These are phyloP conservation scores for Lichtheimia corymbifera DNA, from an alignment of 371 early-diverging fungal genomes.

Conservation along the genomic window DNA sequence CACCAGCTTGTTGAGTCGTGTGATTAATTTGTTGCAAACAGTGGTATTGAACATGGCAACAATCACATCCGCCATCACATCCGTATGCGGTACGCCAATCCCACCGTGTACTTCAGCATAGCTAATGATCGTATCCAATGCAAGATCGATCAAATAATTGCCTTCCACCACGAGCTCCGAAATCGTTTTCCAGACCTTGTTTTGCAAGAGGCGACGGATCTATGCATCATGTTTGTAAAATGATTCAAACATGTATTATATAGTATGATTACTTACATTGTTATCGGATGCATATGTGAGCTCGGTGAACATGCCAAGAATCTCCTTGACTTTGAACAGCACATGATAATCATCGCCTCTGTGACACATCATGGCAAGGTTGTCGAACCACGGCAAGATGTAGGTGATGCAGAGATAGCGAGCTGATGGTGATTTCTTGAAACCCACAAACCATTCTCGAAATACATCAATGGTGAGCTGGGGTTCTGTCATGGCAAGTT, in stretches of 20 bases:
- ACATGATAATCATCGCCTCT: slow-evolving; percentile 39
- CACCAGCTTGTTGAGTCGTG: slow-evolving; percentile 67
- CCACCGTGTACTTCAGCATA: slow-evolving; percentile 74
- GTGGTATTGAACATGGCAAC: slow-evolving; percentile 78
- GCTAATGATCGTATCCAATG: slow-evolving; percentile 75
- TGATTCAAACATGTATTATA: neutral
- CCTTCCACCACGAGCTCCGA: slow-evolving; percentile 67
- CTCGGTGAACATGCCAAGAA: slow-evolving; percentile 74
- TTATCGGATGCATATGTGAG: slow-evolving; percentile 67
- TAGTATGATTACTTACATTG: neutral
- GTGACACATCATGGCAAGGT: slow-evolving; percentile 54
- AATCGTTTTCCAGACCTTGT: slow-evolving; percentile 80
- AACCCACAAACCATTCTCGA: slow-evolving; percentile 80
- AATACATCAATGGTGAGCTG: slow-evolving; percentile 85
- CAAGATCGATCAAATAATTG: slow-evolving; percentile 52
- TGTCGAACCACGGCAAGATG: slow-evolving; percentile 85
- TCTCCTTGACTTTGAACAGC: slow-evolving; percentile 64
- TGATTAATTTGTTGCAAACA: slow-evolving; percentile 74
- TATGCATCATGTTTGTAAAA: slow-evolving; percentile 9
- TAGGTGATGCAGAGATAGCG: slow-evolving; percentile 83
- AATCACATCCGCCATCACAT: slow-evolving; percentile 80
- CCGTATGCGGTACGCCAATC: slow-evolving; percentile 74
- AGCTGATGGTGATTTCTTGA: slow-evolving; percentile 66
- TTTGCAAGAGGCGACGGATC: slow-evolving; percentile 78
- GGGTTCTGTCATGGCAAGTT: slow-evolving; percentile 73